Conservation (phyloP, 441 rosid species). For the Syzygium syzygioides region DNA sequence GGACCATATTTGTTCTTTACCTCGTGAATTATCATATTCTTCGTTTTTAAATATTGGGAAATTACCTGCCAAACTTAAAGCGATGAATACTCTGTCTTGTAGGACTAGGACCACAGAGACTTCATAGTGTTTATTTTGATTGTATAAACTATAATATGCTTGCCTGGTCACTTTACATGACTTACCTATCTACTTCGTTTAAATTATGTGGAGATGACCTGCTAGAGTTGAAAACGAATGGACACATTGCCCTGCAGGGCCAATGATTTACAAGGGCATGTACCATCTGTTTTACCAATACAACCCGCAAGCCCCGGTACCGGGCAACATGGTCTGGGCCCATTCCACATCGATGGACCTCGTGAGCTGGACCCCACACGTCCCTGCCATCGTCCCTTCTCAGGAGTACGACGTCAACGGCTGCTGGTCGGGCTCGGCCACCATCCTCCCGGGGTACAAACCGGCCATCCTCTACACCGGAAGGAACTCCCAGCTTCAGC, state of each 20-base stretch:
- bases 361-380: conserved; percentile 43
- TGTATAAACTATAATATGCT: background rate
- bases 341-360: conserved; percentile 49
- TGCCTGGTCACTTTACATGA: background rate
- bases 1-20: background rate
- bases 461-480: conserved; percentile 46
- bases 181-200: background rate
- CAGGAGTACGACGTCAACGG: conserved; percentile 33
- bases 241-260: conserved; percentile 22
- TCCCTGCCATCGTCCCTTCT: conserved; percentile 23
- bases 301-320: conserved; percentile 29
- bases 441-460: conserved; percentile 26
- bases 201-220: background rate
- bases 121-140: background rate
- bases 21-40: background rate
- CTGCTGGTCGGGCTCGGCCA: conserved; percentile 48
- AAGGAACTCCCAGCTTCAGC: conserved; percentile 5
- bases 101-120: background rate
- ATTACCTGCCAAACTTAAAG: background rate
- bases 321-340: conserved; percentile 40
- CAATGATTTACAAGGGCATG: conserved; percentile 42
- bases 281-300: conserved; percentile 52
- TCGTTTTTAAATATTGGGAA: background rate
- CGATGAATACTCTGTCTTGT: background rate
- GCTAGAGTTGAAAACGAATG: background rate